Percentiles rank a stretch among this genome's conserved stretches.
Conservation (phyloP, 192 early-diverging fungal species). For the Gaertneriomyces semiglobifer region DNA sequence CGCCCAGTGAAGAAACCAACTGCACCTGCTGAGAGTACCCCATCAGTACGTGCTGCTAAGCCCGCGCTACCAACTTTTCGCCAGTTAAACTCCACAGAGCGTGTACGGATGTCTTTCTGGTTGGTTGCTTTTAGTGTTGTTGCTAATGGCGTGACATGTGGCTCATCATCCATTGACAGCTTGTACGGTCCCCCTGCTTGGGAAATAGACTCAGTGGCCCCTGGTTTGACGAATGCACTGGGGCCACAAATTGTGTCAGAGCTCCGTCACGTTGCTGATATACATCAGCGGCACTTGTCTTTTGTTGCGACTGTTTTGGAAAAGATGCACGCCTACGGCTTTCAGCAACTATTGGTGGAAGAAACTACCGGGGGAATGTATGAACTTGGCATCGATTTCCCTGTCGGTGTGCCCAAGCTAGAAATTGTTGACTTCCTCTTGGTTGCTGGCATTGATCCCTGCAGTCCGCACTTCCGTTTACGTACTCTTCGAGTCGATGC, state of each 20-base stretch:
- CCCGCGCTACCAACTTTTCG: neutral
- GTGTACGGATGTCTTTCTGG: conserved; percentile 19
- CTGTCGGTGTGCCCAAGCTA: neutral
- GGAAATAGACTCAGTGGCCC: conserved; percentile 22
- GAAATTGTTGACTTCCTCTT: conserved; percentile 14
- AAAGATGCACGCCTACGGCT: conserved; percentile 7
- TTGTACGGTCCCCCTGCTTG: conserved; percentile 28
- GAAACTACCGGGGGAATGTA: conserved; percentile 14
- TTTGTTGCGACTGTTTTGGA: conserved; percentile 11
- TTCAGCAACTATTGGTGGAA: conserved; percentile 1
- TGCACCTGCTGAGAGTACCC: neutral
- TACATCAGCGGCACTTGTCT: conserved; percentile 17
- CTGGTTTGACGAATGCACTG: neutral
- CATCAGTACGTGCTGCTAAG: neutral
- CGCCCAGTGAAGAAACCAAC: neutral
- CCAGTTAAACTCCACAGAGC: neutral
- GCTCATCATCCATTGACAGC: neutral
- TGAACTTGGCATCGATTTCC: conserved; percentile 17
- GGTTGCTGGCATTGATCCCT: conserved; percentile 28
- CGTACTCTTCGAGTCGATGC: too few relatives aligned
- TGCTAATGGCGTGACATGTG: neutral
- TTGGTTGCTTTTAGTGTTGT: conserved; percentile 6
- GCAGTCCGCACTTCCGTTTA: conserved; percentile 15
- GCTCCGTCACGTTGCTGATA: conserved; percentile 5
- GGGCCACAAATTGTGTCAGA: conserved; percentile 5